phyloP scores from a whole-genome alignment of 768 basidiomycete genomes.

The Boletus rubroflammeus region DNA sequence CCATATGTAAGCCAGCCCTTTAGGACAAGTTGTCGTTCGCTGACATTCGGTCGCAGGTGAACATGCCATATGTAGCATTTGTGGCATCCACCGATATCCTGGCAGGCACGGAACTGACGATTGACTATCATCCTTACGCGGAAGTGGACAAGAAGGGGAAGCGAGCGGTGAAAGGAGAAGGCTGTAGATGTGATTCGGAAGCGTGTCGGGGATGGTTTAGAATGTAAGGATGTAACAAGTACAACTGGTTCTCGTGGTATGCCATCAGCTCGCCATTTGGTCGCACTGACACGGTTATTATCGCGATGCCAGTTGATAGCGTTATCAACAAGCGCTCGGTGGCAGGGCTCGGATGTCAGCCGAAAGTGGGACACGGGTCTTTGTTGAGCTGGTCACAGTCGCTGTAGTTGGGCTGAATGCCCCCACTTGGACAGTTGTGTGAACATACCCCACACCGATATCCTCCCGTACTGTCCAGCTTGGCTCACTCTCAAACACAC shows the following conservation, averaged over 20 bases:
- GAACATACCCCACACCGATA: slow-evolving; percentile 14
- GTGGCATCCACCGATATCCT: slow-evolving; percentile 47
- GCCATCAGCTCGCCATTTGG: too few relatives aligned
- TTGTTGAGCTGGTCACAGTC: not conserved
- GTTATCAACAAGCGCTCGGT: too few relatives aligned
- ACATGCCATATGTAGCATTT: slow-evolving; percentile 61
- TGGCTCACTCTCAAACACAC: not conserved
- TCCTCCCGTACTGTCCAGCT: not conserved
- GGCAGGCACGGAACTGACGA: slow-evolving; percentile 52
- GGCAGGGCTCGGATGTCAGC: not conserved
- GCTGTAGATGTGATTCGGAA: slow-evolving; percentile 37
- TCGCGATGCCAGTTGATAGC: too few relatives aligned
- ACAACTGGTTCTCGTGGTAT: too few relatives aligned
- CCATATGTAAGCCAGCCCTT: slow-evolving; percentile 39
- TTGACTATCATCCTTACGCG: slow-evolving; percentile 58
- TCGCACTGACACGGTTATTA: too few relatives aligned
- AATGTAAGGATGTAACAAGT: not conserved
- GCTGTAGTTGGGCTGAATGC: not conserved
- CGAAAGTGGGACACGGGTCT: not conserved
- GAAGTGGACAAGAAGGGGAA: slow-evolving; percentile 25
- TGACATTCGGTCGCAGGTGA: slow-evolving; percentile 37
- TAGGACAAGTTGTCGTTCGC: not conserved
- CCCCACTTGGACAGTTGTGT: slow-evolving; percentile 8
- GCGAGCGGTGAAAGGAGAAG: slow-evolving; percentile 25
- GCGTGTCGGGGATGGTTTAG: slow-evolving; percentile 39